Evolutionary conservation across 2,329 filamentous ascomycete species (phyloP).

Genomic region (Purpureocillium lavendulum): DNA sequence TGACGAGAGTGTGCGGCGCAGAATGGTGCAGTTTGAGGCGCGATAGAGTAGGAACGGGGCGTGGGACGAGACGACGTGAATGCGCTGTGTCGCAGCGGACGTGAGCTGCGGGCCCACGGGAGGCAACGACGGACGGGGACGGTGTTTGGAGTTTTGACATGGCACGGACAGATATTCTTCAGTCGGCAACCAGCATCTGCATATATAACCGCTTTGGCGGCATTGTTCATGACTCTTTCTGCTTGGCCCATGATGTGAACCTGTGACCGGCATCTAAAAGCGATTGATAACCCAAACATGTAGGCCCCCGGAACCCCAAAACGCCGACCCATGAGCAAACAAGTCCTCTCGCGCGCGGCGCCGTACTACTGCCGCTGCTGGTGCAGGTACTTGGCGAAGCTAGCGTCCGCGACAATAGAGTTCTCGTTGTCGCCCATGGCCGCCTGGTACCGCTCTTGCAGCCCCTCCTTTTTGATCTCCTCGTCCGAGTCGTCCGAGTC

Average conservation of each 20-base stretch:
- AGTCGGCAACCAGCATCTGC: too few species aligned
- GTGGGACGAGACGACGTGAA: too few species aligned
- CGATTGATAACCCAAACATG: too few species aligned
- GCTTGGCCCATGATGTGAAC: too few species aligned
- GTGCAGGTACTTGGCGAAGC: conserved; percentile 53
- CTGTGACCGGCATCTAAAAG: too few species aligned
- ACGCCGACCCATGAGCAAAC: neutral
- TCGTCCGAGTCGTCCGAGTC: conserved; percentile 47
- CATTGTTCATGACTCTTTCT: too few species aligned
- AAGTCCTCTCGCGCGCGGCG: neutral
- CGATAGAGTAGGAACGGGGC: conserved; percentile 39
- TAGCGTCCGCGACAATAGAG: conserved; percentile 44
- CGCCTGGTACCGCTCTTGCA: conserved; percentile 69
- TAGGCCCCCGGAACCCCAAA: too few species aligned
- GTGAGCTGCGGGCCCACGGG: too few species aligned
- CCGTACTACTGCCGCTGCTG: conserved; percentile 24
- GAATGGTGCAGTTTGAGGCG: conserved; percentile 98
- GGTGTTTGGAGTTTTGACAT: neutral
- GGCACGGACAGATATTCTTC: too few species aligned
- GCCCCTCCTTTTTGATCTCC: conserved; percentile 54
- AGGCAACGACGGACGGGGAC: neutral
- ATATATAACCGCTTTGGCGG: too few species aligned
- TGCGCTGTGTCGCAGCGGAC: too few species aligned
- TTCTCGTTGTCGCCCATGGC: conserved; percentile 56
- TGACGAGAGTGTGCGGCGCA: conserved; percentile 22